phyloP scores from a whole-genome alignment of 352 stramenopile genomes.

The Pythium monospermum region DNA sequence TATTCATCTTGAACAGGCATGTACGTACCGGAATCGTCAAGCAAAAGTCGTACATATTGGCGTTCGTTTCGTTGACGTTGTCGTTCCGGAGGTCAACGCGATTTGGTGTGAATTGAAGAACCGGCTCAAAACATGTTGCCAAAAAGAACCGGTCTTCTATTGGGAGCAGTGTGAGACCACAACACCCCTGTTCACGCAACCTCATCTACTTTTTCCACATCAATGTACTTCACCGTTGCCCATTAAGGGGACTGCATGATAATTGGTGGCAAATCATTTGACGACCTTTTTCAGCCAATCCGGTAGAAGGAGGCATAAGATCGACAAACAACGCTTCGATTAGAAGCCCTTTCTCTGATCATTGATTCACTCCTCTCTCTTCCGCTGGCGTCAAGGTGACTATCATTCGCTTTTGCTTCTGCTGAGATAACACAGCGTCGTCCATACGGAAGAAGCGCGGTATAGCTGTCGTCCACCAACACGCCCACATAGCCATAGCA shows the following conservation, averaged over 20 bases:
- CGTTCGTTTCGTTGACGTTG: not conserved
- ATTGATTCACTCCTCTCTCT: conserved; percentile 2
- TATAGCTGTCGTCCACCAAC: no score
- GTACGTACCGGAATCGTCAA: conserved; percentile 77
- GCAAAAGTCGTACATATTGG: conserved; percentile 84
- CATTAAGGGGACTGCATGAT: no score
- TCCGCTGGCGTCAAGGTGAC: no score
- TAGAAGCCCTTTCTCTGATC: conserved; percentile 4
- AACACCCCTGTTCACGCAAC: not conserved
- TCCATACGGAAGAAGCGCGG: no score
- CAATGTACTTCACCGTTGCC: no score
- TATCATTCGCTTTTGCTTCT: no score
- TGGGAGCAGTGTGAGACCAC: not conserved
- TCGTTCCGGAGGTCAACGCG: not conserved
- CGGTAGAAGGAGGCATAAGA: not conserved
- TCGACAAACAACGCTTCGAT: conserved; percentile 16
- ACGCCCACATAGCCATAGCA: no score
- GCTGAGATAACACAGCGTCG: no score
- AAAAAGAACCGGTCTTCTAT: not conserved
- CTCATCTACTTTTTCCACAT: not conserved
- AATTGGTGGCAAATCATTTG: no score
- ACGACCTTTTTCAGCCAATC: conserved; percentile 5
- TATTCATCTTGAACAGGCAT: not conserved
- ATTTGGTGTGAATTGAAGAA: not conserved
- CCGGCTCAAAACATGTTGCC: not conserved